Base-by-base conservation (phyloP, 345 rosid species). In the Euphorbia pulcherrima region DNA sequence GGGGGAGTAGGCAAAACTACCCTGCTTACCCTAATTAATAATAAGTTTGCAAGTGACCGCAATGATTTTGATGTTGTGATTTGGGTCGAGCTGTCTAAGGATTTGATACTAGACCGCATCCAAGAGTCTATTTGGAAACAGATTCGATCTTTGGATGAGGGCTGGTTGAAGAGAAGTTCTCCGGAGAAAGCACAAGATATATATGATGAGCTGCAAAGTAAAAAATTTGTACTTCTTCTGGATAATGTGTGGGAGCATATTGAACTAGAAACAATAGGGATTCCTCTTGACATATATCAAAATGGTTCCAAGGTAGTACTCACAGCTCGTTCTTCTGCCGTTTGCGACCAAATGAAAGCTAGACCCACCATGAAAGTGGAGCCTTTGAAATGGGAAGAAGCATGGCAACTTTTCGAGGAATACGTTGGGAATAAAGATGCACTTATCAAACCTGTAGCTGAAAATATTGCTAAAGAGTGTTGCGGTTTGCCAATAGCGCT, bases 51-150 rank as follows among this genome's bases (percentile, higher is more conserved):
- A 11, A 8, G 10, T 37, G 20, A 26, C n/a, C 1, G 1, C 27
- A n/a, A 60, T 60, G 30, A 54, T 54, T 54, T 54, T 54, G 59
- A 23, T 54, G 33, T 23, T 24, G 59, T 54, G 11, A 54, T 54
- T 8, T 54, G 13, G 29, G 59, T 23, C 3, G 59, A 23, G 30
- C 30, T 54, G 30, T 54, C 59, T 23, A 54, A 54, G n/a, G 47
- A 35, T 35, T 51, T 72, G 35, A 71, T 28, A 52, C 68, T 74
- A 68, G 81, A 71, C 47, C 71, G 67, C 71, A 54, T 82, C 67
- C 85, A 77, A 33, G 77, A 79, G 23, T 68, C 75, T 4, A 74
- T 82, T 12, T 60, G 81, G 4, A 74, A 78, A 70, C 70, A 76
- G 66, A 69, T 78, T 51, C 71, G 79, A 63, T 74, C 72, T 72